Evolutionary conservation across 2,329 filamentous ascomycete species (phyloP).

Genomic region (Fusarium clavum): DNA sequence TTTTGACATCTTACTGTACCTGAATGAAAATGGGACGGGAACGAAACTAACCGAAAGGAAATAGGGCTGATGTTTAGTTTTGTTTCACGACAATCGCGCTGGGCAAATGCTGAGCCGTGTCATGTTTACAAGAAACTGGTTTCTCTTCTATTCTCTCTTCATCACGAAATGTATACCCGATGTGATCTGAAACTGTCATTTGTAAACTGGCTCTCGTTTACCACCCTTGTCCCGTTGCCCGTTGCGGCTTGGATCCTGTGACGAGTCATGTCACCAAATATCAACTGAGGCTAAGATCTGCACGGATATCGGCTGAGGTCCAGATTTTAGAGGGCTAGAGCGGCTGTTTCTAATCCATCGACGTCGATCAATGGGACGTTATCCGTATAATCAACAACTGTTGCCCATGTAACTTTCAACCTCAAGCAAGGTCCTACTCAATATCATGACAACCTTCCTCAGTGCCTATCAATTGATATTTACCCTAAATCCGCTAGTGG

Average conservation of each 20-base stretch:
- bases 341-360: neutral
- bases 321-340: neutral
- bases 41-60: neutral
- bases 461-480: neutral
- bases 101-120: neutral
- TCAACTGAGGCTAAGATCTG: neutral
- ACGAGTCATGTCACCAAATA: neutral
- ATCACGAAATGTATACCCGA: neutral
- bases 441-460: neutral
- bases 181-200: neutral
- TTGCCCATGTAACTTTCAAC: neutral
- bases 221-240: neutral
- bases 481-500: neutral
- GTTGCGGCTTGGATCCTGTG: neutral
- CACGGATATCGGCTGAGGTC: neutral
- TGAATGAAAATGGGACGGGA: neutral
- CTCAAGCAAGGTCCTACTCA: neutral
- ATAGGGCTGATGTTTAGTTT: conserved; percentile 1
- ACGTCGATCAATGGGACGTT: neutral
- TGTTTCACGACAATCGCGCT: neutral
- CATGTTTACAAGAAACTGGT: neutral
- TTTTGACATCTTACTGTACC: no score
- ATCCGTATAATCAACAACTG: neutral
- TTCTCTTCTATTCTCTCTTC: neutral
- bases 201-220: neutral